phyloP scores from a whole-genome alignment of 2,329 filamentous ascomycete genomes.

The Fusarium newnesense region DNA sequence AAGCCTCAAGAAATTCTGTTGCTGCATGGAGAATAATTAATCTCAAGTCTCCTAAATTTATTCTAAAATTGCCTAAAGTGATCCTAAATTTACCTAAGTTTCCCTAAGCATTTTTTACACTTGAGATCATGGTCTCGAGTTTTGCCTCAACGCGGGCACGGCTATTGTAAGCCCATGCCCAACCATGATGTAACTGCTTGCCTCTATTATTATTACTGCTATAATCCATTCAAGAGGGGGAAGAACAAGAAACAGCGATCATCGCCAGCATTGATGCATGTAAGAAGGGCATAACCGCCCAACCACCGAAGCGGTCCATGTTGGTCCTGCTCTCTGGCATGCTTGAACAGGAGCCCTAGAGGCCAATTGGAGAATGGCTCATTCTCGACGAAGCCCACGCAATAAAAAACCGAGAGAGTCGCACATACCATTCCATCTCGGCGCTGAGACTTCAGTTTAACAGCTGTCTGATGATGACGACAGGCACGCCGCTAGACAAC shows the following conservation, averaged over 20 bases:
- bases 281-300: neutral
- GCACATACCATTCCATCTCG: neutral
- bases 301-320: neutral
- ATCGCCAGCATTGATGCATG: no score
- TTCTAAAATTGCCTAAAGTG: neutral
- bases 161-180: neutral
- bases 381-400: neutral
- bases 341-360: neutral
- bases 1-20: rapidly evolving
- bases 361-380: neutral
- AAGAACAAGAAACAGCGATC: no score
- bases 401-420: neutral
- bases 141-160: neutral
- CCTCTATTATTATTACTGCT: neutral
- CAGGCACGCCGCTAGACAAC: neutral
- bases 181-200: no score
- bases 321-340: neutral
- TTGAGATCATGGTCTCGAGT: neutral
- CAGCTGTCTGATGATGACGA: neutral
- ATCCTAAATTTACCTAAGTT: neutral
- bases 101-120: neutral
- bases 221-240: neutral
- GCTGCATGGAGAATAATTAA: no score
- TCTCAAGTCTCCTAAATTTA: neutral
- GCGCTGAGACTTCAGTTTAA: neutral